Base-by-base conservation (phyloP, 495 filamentous ascomycete species). In the Neurospora africana region DNA sequence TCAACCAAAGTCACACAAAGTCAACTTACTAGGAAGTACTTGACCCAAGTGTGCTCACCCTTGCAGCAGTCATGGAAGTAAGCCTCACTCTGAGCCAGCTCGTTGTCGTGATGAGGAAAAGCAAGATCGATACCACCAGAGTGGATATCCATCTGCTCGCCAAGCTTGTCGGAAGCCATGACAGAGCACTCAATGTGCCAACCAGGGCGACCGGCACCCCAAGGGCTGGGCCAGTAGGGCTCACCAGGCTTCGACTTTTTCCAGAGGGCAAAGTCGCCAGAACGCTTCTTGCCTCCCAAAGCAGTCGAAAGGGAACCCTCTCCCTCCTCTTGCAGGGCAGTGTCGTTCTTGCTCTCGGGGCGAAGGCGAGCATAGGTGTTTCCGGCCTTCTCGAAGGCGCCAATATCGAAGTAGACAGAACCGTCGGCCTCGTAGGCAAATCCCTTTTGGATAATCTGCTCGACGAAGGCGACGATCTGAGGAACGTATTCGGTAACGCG, bases 131-230 rank as follows among this genome's bases (percentile, higher is more conserved):
- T 91, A 43, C 95, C 95, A 10, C 95, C 95, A 27, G 92, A 95
- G 79, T 98, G 94, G 69, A 98, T 92, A 81, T 99, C 95, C 80
- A 99, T 91, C 70, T 88, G 83, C 53, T 88, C 83, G 9, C 95
- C 95, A 6, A 99, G 84, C 39, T 91, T 88, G 71, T 93, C 91
- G 3, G 91, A 94, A 1, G 94, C 94, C 95, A 99, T 99, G 2
- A 93, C 94, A 1, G 92, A 95, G 88, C 95, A 99, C 83, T 99
- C 95, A 68, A 99, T 98, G 80, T 98, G 95, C 95, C 93, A 98
- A 19, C 95, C 95, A 0, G 95, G 95, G 23, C 95, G 86, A 35
- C 95, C 94, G 67, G 87, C 84, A 10, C 94, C 93, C 95, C 95
- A 99, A 6, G 87, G 87, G 75, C 90, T 93, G 13, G 88, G 82